Conservation (phyloP, 2,329 filamentous ascomycete species). For the Ustulina deusta region DNA sequence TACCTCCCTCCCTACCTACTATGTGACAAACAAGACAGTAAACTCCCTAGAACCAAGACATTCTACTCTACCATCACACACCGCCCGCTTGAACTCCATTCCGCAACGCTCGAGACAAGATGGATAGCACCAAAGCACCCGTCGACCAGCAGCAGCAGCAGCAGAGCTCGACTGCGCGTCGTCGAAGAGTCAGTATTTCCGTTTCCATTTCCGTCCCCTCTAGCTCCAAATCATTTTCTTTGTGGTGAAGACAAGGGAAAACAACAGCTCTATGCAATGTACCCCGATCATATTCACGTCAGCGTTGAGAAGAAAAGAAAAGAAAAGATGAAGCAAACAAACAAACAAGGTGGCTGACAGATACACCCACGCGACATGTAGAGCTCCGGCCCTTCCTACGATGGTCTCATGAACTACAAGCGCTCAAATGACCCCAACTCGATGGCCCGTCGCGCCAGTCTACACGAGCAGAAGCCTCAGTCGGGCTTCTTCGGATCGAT, state of each 20-base stretch:
- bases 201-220: neutral
- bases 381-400: constrained; percentile 65
- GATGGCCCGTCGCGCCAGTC: constrained; percentile 64
- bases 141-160: constrained; percentile 10
- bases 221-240: neutral
- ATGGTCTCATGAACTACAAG: constrained; percentile 64
- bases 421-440: constrained; percentile 57
- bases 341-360: constrained; percentile 11
- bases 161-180: constrained; percentile 33
- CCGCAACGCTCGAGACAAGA: constrained; percentile 29
- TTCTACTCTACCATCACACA: constrained; percentile 1
- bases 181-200: constrained; percentile 44
- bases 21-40: neutral
- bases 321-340: neutral
- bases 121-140: constrained; percentile 43
- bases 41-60: constrained; percentile 10
- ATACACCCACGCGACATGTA: constrained; percentile 35
- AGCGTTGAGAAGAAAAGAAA: neutral
- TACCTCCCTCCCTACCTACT: neutral
- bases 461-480: constrained; percentile 64
- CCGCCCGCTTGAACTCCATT: constrained; percentile 5
- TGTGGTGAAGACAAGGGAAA: neutral
- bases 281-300: neutral
- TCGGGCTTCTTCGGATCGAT: constrained; percentile 65
- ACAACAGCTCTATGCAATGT: neutral